Conservation (phyloP, 495 filamentous ascomycete species). For the Xylaria telfairii region DNA sequence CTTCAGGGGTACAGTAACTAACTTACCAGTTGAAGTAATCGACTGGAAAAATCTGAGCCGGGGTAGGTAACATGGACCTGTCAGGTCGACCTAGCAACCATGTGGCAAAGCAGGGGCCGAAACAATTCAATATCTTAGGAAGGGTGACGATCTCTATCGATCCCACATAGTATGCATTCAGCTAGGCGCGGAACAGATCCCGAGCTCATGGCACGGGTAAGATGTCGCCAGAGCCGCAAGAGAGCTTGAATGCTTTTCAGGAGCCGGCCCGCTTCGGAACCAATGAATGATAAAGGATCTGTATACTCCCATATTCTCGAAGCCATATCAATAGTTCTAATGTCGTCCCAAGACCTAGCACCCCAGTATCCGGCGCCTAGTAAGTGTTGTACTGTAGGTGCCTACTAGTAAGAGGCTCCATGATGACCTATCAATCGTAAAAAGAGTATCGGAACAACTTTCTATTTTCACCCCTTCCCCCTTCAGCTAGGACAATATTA, state of each 20-base stretch:
- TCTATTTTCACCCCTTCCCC: background rate
- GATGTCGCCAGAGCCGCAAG: conserved; percentile 1
- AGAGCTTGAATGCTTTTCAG: background rate
- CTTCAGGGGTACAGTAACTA: background rate
- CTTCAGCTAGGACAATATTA: background rate
- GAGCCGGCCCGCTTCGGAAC: background rate
- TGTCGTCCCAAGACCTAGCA: background rate
- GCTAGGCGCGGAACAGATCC: conserved; percentile 7
- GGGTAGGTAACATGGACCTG: background rate
- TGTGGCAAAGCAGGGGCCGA: conserved; percentile 12
- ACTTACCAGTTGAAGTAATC: background rate
- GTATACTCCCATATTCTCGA: background rate
- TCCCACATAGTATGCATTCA: conserved; percentile 14
- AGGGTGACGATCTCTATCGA: conserved; percentile 1
- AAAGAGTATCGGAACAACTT: background rate
- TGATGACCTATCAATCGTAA: background rate
- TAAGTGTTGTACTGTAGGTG: background rate
- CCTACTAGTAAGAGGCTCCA: background rate
- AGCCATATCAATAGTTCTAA: background rate
- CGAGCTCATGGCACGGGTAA: background rate
- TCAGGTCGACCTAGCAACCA: conserved; percentile 20
- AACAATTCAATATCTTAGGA: background rate
- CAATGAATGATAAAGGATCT: background rate
- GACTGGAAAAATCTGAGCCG: conserved; percentile 7
- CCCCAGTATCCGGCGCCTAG: background rate